Evolutionary conservation across 805 yeast species (phyloP), one percentile per base, ranked within the genome.

Genomic region (Yarrowia keelungensis): DNA sequence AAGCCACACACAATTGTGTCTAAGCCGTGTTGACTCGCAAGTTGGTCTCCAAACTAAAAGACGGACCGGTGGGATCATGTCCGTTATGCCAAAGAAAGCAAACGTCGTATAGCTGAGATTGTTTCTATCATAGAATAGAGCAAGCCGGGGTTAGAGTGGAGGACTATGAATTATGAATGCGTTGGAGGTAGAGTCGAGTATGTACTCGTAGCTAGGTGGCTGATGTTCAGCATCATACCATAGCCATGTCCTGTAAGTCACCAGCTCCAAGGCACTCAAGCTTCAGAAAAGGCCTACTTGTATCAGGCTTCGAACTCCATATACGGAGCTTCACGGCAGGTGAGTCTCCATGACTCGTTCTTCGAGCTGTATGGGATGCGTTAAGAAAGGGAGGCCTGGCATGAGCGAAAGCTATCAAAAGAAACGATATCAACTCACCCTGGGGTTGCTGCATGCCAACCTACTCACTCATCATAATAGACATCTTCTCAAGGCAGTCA

Each of bases 1-100:
- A 50, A 50, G 22, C 54, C 39, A 35, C 38, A 42, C 46, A 3
- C 14, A 15, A 50, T 4, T 14, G 53, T 50, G 38, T 35, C 39
- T 35, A 9, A 50, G 39, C 54, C 54, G 39, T 50, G 22, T 50
- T 50, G 39, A 32, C 36, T 47, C n/a, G 16, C 53, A 12, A 8
- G 36, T 47, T 14, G 53, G 16, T 16, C 19, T 2, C 32, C 49
- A 10, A 12, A n/a, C 35, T 14, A 19, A 22, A 12, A 45, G 32
- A 45, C 10, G 32, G 12, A n/a, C 5, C 14, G 12, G 49, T 46
- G 50, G 35, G 35, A 22, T 12, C 35, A 46, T 22, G 50, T 26
- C 32, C 4, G 32, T 22, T 22, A 50, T 14, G 16, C 16, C 51
- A 22, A 47, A 47, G 36, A 47, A 26, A 47, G 36, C 51, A 26